Evolutionary conservation across 306 rosid genomes (phyloP), one percentile per base, ranked within the genome.

Genomic region (Chamaecrista fasciculata): DNA sequence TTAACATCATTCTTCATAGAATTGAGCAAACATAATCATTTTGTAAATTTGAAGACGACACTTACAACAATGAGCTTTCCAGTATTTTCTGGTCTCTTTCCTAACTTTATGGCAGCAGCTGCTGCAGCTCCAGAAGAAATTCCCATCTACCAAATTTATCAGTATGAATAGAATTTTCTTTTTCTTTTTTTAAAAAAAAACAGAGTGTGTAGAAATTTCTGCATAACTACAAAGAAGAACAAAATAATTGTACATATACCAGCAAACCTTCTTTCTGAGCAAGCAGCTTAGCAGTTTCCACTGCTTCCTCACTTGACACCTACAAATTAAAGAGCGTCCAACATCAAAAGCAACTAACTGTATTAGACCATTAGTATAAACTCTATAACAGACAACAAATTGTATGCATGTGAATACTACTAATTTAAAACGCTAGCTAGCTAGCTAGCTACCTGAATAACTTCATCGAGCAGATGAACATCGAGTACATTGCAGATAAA

Each of bases 91-190:
- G 80, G 86, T 79, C 79, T 85, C 80, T 79, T 87, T 16, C 85
- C 97, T 71, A 92, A 15, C 74, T 77, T 82, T 4, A 92, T 67
- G 29, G 89, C 92, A 24, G 90, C 96, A 0, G 87, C 90, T 2
- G 94, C 78, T 2, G 94, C 91, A n/a, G 95, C 96, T 62, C 97
- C 92, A 4, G 97, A 92, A 43, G 97, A 92, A 68, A 92, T 79
- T 37, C 96, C 95, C 76, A 87, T 84, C 96, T 89, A 71, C 74
- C 74, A 55, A 70, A 80, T 2, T n/a, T n/a, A n/a, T n/a, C 42
- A 47, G 9, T 7, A 31, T 11, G 28, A 16, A n/a, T n/a, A 9
- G 26, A 52, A 11, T 15, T n/a, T n/a, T n/a, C n/a, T n/a, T n/a
- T n/a, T n/a, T n/a, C n/a, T n/a, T n/a, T n/a, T n/a, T n/a, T n/a